Evolutionary conservation across 192 early-diverging fungal genomes (phyloP).

Genomic region (Phlyctochytrium arcticum): DNA sequence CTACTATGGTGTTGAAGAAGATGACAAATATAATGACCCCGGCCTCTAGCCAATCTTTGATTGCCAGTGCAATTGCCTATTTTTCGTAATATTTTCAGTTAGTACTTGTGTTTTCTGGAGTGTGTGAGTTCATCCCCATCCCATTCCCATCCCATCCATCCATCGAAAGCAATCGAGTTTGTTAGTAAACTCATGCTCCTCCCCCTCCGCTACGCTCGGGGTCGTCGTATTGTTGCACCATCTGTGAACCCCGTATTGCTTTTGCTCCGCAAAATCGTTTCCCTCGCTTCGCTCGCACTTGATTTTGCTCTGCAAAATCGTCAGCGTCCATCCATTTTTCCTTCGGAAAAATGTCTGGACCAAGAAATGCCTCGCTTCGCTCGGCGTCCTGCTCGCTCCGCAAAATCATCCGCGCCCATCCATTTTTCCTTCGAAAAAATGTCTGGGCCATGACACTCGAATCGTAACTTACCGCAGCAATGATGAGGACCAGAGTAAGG

Average conservation of each 20-base stretch:
- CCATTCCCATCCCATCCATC: neutral
- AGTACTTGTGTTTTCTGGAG: neutral
- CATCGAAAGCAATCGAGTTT: neutral
- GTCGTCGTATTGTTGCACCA: too few relatives aligned
- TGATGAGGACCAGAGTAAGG: neutral
- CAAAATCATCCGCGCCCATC: too few relatives aligned
- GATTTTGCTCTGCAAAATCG: too few relatives aligned
- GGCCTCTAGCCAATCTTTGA: constrained; percentile 1
- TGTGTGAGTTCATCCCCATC: neutral
- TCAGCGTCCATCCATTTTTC: too few relatives aligned
- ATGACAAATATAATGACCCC: constrained; percentile 1
- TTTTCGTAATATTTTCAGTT: neutral
- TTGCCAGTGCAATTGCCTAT: neutral
- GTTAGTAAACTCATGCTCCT: neutral
- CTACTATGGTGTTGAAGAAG: constrained; percentile 13
- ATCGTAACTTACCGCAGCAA: neutral
- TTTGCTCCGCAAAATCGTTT: too few relatives aligned
- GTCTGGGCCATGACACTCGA: neutral
- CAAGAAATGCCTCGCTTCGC: too few relatives aligned
- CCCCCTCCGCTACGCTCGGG: too few relatives aligned
- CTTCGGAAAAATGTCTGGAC: too few relatives aligned
- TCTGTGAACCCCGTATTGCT: too few relatives aligned
- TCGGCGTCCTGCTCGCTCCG: too few relatives aligned
- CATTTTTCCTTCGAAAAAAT: too few relatives aligned
- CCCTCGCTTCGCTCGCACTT: too few relatives aligned